phyloP scores from a whole-genome alignment of 805 yeast species.

The Scheffersomyces amazonensis region DNA sequence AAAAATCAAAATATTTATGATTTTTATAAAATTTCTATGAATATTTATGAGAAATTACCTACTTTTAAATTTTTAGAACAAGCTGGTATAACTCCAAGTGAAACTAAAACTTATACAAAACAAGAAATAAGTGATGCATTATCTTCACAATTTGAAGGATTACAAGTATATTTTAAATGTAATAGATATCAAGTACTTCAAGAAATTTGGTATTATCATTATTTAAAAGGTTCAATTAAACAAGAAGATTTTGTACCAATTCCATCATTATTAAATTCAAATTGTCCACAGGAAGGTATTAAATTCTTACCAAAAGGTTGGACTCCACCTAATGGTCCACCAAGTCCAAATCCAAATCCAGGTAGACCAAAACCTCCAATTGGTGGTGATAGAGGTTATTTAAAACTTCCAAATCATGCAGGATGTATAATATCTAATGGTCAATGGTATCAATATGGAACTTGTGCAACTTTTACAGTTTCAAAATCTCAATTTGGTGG shows the following conservation, averaged over 20 bases:
- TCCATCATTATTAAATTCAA: constrained; percentile 51
- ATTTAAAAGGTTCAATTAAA: constrained; percentile 68
- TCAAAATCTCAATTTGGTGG: constrained; percentile 66
- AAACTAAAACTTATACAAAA: constrained; percentile 53
- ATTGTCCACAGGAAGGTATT: constrained; percentile 62
- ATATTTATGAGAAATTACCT: constrained; percentile 36
- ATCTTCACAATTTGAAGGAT: constrained; percentile 45
- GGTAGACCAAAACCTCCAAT: constrained; percentile 15
- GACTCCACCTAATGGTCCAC: constrained; percentile 17
- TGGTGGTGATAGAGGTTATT: constrained; percentile 23
- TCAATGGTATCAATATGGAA: constrained; percentile 75
- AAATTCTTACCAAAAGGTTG: constrained; percentile 63
- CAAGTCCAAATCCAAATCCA: constrained; percentile 8
- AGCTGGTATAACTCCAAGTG: constrained; percentile 71
- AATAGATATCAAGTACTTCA: constrained; percentile 43
- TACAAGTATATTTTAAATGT: constrained; percentile 60
- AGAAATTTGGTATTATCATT: constrained; percentile 80
- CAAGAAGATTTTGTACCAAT: constrained; percentile 60
- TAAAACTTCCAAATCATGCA: constrained; percentile 46
- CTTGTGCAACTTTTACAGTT: constrained; percentile 77
- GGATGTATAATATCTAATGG: constrained; percentile 90
- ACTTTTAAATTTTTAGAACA: constrained; percentile 64
- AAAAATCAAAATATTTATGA: constrained; percentile 46
- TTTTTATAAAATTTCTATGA: constrained; percentile 39
- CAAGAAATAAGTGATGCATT: constrained; percentile 54